Evolutionary conservation across 257 asterid genomes (phyloP).

Genomic region (Jasminum sambac): DNA sequence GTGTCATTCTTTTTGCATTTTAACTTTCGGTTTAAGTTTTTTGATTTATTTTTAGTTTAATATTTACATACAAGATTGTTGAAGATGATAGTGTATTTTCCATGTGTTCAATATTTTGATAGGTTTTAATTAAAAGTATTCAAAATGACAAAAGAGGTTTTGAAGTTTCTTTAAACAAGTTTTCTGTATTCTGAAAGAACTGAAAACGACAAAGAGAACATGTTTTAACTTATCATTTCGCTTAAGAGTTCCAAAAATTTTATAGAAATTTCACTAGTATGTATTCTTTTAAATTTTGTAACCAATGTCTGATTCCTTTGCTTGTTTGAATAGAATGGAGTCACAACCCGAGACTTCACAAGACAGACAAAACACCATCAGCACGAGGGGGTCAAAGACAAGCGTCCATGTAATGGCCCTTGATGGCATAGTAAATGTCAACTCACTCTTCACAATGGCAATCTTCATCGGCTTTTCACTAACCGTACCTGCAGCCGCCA

Average conservation of each 20-base stretch:
- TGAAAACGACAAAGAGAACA: too few relatives aligned
- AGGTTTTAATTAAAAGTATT: too few relatives aligned
- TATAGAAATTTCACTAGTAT: not conserved
- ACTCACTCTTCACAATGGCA: constrained; percentile 59
- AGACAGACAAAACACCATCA: not conserved
- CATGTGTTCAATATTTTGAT: too few relatives aligned
- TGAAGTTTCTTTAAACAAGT: too few relatives aligned
- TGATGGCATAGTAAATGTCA: constrained; percentile 48
- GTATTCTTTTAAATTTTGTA: not conserved
- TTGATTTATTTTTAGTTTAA: too few relatives aligned
- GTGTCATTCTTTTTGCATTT: too few relatives aligned
- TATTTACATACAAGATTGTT: too few relatives aligned
- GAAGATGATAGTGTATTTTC: too few relatives aligned
- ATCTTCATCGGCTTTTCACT: constrained; percentile 49
- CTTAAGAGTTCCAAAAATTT: not conserved
- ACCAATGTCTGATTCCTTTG: not conserved
- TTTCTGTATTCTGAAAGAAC: too few relatives aligned
- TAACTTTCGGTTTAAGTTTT: too few relatives aligned
- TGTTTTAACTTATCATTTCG: too few relatives aligned
- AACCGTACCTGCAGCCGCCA: constrained; percentile 31
- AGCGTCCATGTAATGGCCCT: constrained; percentile 53
- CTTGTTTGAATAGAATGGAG: constrained; percentile 24
- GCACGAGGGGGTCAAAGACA: constrained; percentile 25
- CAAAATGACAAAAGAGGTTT: too few relatives aligned
- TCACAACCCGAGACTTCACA: constrained; percentile 18